Percentiles rank a stretch among this genome's conserved stretches.
Evolutionary conservation across 2,329 filamentous ascomycete species (phyloP).

Genomic region (Pseudocercospora fijiensis): DNA sequence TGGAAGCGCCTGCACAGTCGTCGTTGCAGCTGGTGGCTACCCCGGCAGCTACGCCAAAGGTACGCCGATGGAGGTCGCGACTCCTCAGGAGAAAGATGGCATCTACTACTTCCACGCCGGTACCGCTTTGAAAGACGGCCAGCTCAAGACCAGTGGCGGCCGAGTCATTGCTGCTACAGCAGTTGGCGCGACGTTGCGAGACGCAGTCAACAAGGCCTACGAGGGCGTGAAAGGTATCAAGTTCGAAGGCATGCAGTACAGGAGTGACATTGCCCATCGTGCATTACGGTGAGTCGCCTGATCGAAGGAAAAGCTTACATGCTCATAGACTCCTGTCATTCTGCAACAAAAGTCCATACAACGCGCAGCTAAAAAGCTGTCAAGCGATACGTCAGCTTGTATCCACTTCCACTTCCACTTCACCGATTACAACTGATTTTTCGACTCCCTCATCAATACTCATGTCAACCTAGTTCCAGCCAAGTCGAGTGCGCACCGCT

Average conservation of each 20-base stretch:
- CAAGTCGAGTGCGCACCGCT: neutral
- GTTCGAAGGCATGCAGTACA: conserved; percentile 87
- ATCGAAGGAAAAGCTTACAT: neutral
- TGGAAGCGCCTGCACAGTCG: conserved; percentile 82
- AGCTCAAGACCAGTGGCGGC: conserved; percentile 76
- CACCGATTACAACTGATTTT: neutral
- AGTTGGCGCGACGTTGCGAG: conserved; percentile 69
- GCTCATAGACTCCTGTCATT: neutral
- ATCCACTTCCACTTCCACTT: neutral
- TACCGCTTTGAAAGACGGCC: conserved; percentile 63
- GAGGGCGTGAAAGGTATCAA: conserved; percentile 74
- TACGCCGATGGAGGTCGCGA: conserved; percentile 56
- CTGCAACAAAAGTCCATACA: neutral
- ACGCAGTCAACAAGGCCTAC: conserved; percentile 86
- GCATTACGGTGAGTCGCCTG: conserved; percentile 39
- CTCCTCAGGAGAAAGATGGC: conserved; percentile 50
- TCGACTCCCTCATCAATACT: neutral
- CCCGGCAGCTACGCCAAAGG: conserved; percentile 84
- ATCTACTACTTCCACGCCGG: conserved; percentile 91
- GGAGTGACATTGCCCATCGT: conserved; percentile 79
- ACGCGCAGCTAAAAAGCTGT: neutral
- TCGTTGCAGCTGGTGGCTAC: conserved; percentile 91
- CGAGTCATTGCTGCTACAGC: conserved; percentile 93
- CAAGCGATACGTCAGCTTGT: neutral
- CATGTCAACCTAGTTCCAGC: neutral